Evolutionary conservation across 225 moss, liverwort and hornwort genomes (phyloP).

Genomic region (Polytrichum commune): DNA sequence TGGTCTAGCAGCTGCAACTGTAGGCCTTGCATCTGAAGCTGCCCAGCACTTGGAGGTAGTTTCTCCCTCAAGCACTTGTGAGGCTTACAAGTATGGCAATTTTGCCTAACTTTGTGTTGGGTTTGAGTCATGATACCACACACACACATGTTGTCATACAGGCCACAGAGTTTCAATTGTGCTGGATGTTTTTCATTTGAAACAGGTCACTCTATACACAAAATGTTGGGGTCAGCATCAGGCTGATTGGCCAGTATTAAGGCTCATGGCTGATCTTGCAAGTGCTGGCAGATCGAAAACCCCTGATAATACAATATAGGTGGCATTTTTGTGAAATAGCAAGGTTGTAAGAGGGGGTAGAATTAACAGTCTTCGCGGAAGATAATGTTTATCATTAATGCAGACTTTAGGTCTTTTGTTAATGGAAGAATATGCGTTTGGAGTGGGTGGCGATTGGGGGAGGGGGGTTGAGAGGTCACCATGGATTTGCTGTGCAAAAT

Average conservation of each 20-base stretch:
- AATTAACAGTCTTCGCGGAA: too few relatives aligned
- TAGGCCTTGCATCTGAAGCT: constrained; percentile 51
- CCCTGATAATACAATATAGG: background rate
- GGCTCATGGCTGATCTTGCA: background rate
- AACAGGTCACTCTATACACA: background rate
- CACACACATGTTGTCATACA: too few relatives aligned
- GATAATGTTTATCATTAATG: too few relatives aligned
- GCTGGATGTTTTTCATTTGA: background rate
- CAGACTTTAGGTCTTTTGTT: too few relatives aligned
- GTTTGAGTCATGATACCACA: background rate
- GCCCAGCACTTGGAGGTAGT: constrained; percentile 45
- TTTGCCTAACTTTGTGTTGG: background rate
- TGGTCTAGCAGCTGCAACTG: constrained; percentile 54
- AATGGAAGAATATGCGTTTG: too few relatives aligned
- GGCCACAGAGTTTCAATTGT: background rate
- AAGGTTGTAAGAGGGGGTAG: too few relatives aligned
- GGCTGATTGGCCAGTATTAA: background rate
- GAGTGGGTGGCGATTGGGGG: too few relatives aligned
- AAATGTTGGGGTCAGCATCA: background rate
- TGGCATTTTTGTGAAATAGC: too few relatives aligned
- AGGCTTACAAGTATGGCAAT: background rate
- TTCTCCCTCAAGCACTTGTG: background rate
- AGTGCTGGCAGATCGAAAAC: background rate
- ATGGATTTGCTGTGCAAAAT: too few relatives aligned
- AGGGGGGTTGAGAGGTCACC: too few relatives aligned